A percentile compares a stretch with the other conserved stretches of the same genome.
Evolutionary conservation across 2,329 filamentous ascomycete species (phyloP).

Genomic region (Periconia macrospinosa): DNA sequence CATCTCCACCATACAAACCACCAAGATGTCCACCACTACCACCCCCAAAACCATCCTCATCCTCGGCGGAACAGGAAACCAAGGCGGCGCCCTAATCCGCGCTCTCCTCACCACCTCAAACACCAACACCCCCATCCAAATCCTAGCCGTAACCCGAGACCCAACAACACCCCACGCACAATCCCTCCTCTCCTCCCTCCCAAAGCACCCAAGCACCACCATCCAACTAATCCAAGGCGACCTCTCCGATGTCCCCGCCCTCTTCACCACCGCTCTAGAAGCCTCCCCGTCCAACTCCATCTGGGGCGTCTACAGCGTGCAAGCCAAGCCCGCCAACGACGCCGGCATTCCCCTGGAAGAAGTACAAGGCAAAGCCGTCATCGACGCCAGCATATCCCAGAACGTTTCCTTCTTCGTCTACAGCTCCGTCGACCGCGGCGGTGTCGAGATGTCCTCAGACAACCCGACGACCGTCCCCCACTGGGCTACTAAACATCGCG

Average conservation of each 20-base stretch:
- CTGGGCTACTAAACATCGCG: constrained; percentile 60
- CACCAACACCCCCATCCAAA: constrained; percentile 44
- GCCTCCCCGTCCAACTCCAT: constrained; percentile 20
- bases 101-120: constrained; percentile 22
- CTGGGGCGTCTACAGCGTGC: constrained; percentile 33
- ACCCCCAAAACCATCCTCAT: constrained; percentile 43
- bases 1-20: neutral
- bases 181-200: constrained; percentile 39
- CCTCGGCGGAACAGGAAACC: constrained; percentile 48
- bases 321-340: constrained; percentile 36
- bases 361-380: constrained; percentile 35
- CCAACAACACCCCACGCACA: constrained; percentile 51
- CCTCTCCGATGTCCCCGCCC: constrained; percentile 49
- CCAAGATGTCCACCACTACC: constrained; percentile 11
- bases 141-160: constrained; percentile 60
- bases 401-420: constrained; percentile 41
- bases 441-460: constrained; percentile 44
- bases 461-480: constrained; percentile 60
- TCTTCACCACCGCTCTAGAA: constrained; percentile 51
- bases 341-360: constrained; percentile 23
- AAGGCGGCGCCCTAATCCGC: constrained; percentile 44
- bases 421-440: constrained; percentile 39
- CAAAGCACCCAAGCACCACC: constrained; percentile 39
- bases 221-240: constrained; percentile 59
- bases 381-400: constrained; percentile 31